Evolutionary conservation across 345 rosid species (phyloP).

Genomic region (Melastoma malabathricum): DNA sequence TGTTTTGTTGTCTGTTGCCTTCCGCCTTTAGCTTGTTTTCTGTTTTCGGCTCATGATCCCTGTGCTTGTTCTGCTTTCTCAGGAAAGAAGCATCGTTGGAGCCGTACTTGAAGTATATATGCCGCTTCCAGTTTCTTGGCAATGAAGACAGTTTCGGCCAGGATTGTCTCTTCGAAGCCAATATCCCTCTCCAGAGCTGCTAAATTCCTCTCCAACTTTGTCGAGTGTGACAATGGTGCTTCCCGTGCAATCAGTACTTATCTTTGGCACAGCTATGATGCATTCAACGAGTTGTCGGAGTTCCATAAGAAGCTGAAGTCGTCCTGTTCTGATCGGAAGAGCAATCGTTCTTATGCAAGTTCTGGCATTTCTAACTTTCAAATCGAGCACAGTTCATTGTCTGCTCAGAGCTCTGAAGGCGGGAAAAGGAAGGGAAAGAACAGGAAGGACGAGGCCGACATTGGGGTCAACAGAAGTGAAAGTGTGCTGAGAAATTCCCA

Average conservation of each 20-base stretch:
- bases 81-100: background rate
- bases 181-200: conserved; percentile 11
- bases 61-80: too few species aligned
- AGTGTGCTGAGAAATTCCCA: background rate
- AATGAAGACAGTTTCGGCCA: conserved; percentile 10
- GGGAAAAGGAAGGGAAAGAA: background rate
- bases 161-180: conserved; percentile 5
- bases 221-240: conserved; percentile 7
- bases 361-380: background rate
- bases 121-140: too few species aligned
- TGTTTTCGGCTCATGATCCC: too few species aligned
- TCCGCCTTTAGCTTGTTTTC: too few species aligned
- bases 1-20: too few species aligned
- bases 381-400: background rate
- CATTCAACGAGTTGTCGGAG: conserved; percentile 11
- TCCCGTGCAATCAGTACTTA: conserved; percentile 8
- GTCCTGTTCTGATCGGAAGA: conserved; percentile 4
- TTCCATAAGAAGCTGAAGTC: conserved; percentile 12
- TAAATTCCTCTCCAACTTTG: conserved; percentile 12
- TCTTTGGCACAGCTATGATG: conserved; percentile 7
- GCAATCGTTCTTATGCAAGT: background rate
- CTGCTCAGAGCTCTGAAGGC: background rate
- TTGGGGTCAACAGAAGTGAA: background rate
- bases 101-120: too few species aligned
- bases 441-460: background rate